Percentiles rank a stretch among this genome's conserved stretches.
Conservation (phyloP, 2,329 filamentous ascomycete species). For the Allantophomopsis lycopodina region DNA sequence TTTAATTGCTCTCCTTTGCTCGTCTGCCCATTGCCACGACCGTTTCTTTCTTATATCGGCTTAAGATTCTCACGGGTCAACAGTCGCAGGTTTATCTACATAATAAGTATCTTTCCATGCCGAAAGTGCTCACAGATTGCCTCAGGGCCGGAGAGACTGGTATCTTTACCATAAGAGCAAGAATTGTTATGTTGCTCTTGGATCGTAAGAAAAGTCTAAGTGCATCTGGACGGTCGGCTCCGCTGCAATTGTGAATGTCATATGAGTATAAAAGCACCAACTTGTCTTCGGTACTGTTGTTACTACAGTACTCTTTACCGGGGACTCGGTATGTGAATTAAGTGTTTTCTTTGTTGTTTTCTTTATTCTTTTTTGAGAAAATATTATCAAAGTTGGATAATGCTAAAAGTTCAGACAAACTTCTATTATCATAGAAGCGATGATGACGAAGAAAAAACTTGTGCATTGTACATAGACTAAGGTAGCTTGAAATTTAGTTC, state of each 20-base stretch:
- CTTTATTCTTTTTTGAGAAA: no score
- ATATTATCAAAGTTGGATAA: no score
- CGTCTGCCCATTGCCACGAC: constrained; percentile 53
- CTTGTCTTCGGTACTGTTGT: constrained; percentile 67
- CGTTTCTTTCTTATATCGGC: constrained; percentile 45
- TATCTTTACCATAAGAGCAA: constrained; percentile 98
- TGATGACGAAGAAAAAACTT: constrained; percentile 67
- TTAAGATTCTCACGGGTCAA: constrained; percentile 64
- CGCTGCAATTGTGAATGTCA: constrained; percentile 67
- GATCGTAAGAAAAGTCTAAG: constrained; percentile 71
- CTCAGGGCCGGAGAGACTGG: constrained; percentile 73
- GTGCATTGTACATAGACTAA: no score
- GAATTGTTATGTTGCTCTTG: constrained; percentile 75
- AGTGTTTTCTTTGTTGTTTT: no score
- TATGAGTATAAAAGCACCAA: constrained; percentile 59
- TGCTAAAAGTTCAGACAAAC: constrained; percentile 43
- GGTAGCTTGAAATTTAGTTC: constrained; percentile 69
- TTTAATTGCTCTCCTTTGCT: constrained; percentile 50
- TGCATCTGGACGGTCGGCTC: constrained; percentile 64
- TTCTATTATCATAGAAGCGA: constrained; percentile 62
- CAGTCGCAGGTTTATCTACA: constrained; percentile 59
- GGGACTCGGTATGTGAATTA: constrained; percentile 73
- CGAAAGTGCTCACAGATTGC: constrained; percentile 90
- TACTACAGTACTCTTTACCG: constrained; percentile 73
- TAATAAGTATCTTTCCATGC: constrained; percentile 91